phyloP scores from a whole-genome alignment of 306 rosid species.

The Trichosanthes cucumerina region DNA sequence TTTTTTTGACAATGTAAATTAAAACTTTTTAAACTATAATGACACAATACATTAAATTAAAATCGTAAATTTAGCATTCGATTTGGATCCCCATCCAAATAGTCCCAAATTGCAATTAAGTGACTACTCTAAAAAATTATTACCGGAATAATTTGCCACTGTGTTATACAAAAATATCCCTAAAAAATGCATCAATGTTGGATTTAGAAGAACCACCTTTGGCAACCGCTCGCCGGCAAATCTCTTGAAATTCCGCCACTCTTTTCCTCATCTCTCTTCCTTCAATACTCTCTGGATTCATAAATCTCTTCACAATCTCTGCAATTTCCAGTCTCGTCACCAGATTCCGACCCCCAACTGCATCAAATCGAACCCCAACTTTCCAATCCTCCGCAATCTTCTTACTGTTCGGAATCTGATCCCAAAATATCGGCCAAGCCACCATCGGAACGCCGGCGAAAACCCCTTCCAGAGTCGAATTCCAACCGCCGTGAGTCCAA shows the following conservation, averaged over 20 bases:
- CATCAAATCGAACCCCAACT: conserved; percentile 15
- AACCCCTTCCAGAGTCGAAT: conserved; percentile 24
- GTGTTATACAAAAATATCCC: conserved; percentile 10
- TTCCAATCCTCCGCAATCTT: conserved; percentile 36
- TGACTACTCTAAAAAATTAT: no score
- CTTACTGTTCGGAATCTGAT: conserved; percentile 26
- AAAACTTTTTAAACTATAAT: no score
- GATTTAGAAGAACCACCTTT: conserved; percentile 27
- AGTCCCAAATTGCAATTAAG: no score
- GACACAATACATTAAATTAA: no score
- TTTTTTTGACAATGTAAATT: no score
- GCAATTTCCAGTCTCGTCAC: conserved; percentile 25
- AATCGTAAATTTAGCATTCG: no score
- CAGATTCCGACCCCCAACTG: neutral
- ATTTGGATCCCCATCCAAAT: no score
- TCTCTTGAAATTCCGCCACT: neutral
- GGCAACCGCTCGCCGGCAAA: conserved; percentile 15
- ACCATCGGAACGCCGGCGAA: conserved; percentile 32
- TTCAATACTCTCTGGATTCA: conserved; percentile 22
- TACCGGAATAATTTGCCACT: no score
- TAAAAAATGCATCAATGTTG: conserved; percentile 32
- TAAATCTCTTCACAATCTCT: conserved; percentile 19
- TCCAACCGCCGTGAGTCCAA: conserved; percentile 37
- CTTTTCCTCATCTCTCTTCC: conserved; percentile 18
- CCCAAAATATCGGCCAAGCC: conserved; percentile 16